Conservation (phyloP, 495 filamentous ascomycete species). For the Stereocaulon alpinum region DNA sequence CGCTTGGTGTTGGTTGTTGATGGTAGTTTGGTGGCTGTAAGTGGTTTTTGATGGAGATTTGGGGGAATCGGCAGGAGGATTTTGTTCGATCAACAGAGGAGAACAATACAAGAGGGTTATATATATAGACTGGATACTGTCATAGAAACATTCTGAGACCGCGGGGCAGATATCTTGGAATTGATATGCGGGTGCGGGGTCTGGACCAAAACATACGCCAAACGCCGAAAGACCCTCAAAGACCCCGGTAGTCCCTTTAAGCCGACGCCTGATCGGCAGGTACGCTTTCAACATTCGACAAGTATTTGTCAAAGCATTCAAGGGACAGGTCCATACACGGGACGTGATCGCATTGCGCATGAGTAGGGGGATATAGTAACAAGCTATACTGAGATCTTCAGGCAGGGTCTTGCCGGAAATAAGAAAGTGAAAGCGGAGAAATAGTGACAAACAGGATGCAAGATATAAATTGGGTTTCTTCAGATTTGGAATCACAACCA, state of each 20-base stretch:
- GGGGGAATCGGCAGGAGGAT: not conserved
- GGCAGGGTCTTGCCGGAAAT: not conserved
- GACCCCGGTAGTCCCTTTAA: not conserved
- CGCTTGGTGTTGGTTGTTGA: not conserved
- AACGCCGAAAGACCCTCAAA: not conserved
- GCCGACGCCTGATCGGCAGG: slow-evolving; percentile 3
- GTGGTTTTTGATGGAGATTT: not conserved
- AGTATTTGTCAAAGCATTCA: not conserved
- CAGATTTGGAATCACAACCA: not conserved
- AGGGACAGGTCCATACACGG: not conserved
- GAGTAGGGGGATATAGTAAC: not conserved
- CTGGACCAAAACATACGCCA: not conserved
- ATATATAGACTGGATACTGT: not conserved
- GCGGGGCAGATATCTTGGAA: not conserved
- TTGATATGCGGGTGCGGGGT: not conserved
- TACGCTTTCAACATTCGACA: not conserved
- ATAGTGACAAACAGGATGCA: not conserved
- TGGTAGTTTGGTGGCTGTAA: not conserved
- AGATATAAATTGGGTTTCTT: not conserved
- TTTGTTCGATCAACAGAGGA: not conserved
- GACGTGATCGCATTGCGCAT: slow-evolving; percentile 2
- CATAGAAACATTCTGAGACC: not conserved
- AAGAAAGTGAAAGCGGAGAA: not conserved
- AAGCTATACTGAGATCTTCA: not conserved
- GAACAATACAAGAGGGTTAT: not conserved